Conservation (phyloP, 192 early-diverging fungal species). For the Gonapodya prolifera region DNA sequence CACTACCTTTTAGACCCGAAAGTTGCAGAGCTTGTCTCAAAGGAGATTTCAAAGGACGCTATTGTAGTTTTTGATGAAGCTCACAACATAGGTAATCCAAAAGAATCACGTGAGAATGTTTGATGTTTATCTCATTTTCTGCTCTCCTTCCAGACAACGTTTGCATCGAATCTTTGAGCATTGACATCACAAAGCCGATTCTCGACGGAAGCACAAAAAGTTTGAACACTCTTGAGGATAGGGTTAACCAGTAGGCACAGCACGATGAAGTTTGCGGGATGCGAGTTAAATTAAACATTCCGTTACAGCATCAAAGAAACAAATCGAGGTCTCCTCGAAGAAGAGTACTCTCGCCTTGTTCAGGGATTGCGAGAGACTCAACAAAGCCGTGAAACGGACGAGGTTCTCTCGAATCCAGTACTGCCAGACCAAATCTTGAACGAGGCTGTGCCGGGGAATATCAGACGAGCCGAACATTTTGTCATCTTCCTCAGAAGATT, state of each 20-base stretch:
- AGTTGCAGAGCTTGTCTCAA: conserved; percentile 93
- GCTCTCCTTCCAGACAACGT: conserved; percentile 68
- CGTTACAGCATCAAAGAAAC: conserved; percentile 61
- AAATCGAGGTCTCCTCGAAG: conserved; percentile 75
- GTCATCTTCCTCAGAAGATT: conserved; percentile 91
- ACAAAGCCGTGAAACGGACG: conserved; percentile 64
- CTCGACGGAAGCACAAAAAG: conserved; percentile 81
- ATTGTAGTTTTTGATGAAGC: conserved; percentile 99
- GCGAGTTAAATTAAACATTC: background rate
- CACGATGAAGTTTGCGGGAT: no score
- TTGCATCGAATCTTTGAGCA: conserved; percentile 92
- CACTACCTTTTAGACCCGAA: conserved; percentile 99
- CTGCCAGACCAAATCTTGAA: conserved; percentile 83
- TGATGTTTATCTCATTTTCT: background rate
- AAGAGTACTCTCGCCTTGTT: conserved; percentile 83
- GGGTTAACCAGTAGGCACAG: conserved; percentile 49
- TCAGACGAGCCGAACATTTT: conserved; percentile 96
- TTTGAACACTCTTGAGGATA: conserved; percentile 50
- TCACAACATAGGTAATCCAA: conserved; percentile 80
- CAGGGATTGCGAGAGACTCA: conserved; percentile 68
- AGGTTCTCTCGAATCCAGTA: conserved; percentile 86
- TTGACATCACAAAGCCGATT: conserved; percentile 83
- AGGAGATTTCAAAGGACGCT: conserved; percentile 82
- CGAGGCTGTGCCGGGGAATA: conserved; percentile 95
- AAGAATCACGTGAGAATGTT: background rate